Base-by-base conservation (phyloP, 345 rosid genomes). In the Conringia planisiliqua region DNA sequence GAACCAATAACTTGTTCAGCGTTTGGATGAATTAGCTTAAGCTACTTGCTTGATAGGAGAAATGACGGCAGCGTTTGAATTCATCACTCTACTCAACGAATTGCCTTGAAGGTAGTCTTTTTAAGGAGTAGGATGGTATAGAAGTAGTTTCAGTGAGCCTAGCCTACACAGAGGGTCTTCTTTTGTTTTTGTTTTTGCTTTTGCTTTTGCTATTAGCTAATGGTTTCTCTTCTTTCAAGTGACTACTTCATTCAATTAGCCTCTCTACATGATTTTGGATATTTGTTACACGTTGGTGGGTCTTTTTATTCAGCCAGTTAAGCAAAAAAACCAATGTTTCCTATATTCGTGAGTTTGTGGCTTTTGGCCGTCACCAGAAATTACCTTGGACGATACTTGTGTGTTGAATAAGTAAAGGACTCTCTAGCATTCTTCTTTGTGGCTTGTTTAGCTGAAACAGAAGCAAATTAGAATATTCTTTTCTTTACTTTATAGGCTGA, bases 261-360 rank as follows among this genome's bases (percentile, higher is more conserved):
- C 56, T 51, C 7, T 50, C 14, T 50, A 20, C 55, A 20, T 47
- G 22, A 8, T 39, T 50, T 63, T 62, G 6, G 22, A 44, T 32
- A 42, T 40, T 14, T 54, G n/a, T n/a, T n/a, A n/a, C n/a, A n/a
- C n/a, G n/a, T n/a, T n/a, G n/a, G 43, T 72, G 24, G 55, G 32
- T 33, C 17, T 9, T 17, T 10, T 58, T 57, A 16, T 16, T 17
- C 26, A 14, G 10, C 13, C 54, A 62, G 63, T 40, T 52, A 52
- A 33, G 54, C 48, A 26, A 27, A 63, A 62, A 17, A 50, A 13
- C 7, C 66, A 20, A 40, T 40, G 33, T 2, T 71, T 62, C 68
- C 55, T 48, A 48, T 48, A 50, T 48, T 61, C 39, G 20, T 52
- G 29, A 73, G 38, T 43, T 64, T 64, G 56, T 63, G 26, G 26